Evolutionary conservation across 2,329 filamentous ascomycete species (phyloP).

Genomic region (Tolypocladium cylindrosporum): DNA sequence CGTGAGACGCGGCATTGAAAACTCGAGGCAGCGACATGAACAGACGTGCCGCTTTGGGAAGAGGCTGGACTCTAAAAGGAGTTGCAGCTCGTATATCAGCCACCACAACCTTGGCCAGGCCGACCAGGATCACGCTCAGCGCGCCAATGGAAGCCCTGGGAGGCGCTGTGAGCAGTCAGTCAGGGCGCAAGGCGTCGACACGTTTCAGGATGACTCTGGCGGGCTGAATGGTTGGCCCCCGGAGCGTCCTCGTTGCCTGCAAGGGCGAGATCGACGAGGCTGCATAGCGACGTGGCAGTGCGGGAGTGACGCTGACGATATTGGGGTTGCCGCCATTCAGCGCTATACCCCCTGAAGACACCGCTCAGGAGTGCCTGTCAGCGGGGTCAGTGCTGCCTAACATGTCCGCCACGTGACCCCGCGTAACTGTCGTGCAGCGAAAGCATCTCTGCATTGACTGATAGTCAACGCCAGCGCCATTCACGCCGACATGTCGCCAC

Average conservation of each 20-base stretch:
- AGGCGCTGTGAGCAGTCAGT: neutral
- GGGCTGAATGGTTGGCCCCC: neutral
- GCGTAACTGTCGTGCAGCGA: neutral
- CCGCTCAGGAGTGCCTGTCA: neutral
- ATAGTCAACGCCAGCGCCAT: neutral
- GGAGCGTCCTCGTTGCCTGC: neutral
- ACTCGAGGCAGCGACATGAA: neutral
- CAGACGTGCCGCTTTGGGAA: neutral
- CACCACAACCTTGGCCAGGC: neutral
- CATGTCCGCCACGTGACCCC: conserved; percentile 1
- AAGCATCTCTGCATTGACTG: neutral
- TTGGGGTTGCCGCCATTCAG: too few relatives aligned
- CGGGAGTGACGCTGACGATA: too few relatives aligned
- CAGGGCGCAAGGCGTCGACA: neutral
- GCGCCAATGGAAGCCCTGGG: neutral
- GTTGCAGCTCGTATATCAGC: neutral
- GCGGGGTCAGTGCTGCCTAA: neutral
- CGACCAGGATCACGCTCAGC: neutral
- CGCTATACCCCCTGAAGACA: too few relatives aligned
- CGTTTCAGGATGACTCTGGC: neutral
- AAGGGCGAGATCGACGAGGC: neutral
- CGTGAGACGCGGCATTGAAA: neutral
- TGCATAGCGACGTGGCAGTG: neutral
- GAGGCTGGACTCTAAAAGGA: neutral
- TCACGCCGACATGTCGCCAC: neutral